phyloP scores from a whole-genome alignment of 805 yeast genomes.

The Spathaspora hagerdaliae region DNA sequence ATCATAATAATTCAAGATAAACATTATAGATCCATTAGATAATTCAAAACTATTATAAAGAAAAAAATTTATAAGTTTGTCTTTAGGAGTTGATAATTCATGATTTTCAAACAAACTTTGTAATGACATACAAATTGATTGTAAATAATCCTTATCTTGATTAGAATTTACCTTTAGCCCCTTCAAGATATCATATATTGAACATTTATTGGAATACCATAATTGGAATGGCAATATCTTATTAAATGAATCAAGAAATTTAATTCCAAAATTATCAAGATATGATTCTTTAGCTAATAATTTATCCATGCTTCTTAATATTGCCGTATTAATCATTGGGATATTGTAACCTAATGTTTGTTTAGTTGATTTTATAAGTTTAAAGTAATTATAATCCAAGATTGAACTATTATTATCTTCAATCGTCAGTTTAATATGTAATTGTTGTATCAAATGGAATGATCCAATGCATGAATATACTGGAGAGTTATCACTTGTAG shows the following conservation, averaged over 20 bases:
- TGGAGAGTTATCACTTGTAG: neutral
- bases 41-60: conserved; percentile 32
- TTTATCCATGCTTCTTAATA: conserved; percentile 36
- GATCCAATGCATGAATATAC: conserved; percentile 37
- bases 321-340: conserved; percentile 36
- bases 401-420: conserved; percentile 15
- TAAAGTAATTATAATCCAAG: conserved; percentile 14
- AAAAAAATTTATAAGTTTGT: conserved; percentile 39
- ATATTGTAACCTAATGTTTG: conserved; percentile 30
- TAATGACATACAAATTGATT: conserved; percentile 31
- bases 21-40: conserved; percentile 32
- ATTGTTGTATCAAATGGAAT: conserved; percentile 28
- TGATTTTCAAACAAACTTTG: conserved; percentile 25
- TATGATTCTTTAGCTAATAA: conserved; percentile 28
- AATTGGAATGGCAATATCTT: conserved; percentile 33
- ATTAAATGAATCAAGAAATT: conserved; percentile 13
- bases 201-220: conserved; percentile 37
- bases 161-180: conserved; percentile 18
- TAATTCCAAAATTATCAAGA: conserved; percentile 10
- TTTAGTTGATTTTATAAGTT: conserved; percentile 30
- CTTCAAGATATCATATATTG: conserved; percentile 38
- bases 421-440: conserved; percentile 21
- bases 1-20: conserved; percentile 45
- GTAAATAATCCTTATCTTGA: conserved; percentile 29
- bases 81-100: conserved; percentile 40